Conservation (phyloP, 139 green algal species). For the Zygnema circumcarinatum region DNA sequence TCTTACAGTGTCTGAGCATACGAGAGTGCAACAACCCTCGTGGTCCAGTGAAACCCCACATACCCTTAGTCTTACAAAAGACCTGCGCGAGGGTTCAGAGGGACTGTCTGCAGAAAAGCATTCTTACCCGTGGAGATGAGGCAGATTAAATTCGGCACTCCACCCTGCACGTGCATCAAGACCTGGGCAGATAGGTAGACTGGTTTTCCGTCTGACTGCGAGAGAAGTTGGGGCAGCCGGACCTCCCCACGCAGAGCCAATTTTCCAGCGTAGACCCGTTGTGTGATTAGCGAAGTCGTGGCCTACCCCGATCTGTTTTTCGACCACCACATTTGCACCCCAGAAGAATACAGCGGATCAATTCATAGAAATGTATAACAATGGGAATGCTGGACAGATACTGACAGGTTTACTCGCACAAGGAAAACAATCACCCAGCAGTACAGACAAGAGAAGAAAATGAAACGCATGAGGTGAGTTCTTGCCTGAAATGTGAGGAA, state of each 20-base stretch:
- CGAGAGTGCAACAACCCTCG: no score
- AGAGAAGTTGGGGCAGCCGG: slow-evolving; percentile 12
- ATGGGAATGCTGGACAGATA: no score
- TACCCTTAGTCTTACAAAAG: no score
- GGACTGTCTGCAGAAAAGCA: no score
- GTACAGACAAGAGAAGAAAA: slow-evolving; percentile 17
- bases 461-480: background rate
- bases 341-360: no score
- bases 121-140: slow-evolving; percentile 53
- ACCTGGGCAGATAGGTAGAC: slow-evolving; percentile 49
- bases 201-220: slow-evolving; percentile 12
- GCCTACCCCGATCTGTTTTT: slow-evolving; percentile 41
- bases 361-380: no score
- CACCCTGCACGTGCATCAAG: slow-evolving; percentile 41
- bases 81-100: no score
- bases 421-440: no score
- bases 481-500: slow-evolving; percentile 47
- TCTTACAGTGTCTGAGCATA: no score
- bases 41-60: no score
- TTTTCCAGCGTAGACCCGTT: slow-evolving; percentile 52
- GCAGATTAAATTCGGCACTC: slow-evolving; percentile 42
- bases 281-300: slow-evolving; percentile 41
- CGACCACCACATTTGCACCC: no score
- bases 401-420: no score
- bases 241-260: slow-evolving; percentile 23